Evolutionary conservation across 805 yeast species (phyloP).

Genomic region (Zygoascus biomembranicola): DNA sequence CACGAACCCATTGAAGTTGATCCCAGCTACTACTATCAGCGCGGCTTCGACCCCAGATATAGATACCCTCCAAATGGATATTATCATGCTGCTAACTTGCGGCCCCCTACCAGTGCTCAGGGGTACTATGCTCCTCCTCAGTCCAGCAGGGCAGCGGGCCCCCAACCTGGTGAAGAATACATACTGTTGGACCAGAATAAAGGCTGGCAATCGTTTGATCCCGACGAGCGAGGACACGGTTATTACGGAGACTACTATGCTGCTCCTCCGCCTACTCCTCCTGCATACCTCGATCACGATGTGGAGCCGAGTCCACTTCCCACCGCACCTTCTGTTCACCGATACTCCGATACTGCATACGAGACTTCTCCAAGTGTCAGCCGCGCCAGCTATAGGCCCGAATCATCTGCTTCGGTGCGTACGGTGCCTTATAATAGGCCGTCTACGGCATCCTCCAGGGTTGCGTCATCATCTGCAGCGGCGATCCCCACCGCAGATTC

Average conservation of each 20-base stretch:
- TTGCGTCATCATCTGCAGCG: background rate
- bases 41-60: background rate
- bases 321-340: background rate
- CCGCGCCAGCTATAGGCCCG: background rate
- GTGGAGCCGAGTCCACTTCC: background rate
- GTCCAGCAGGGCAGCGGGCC: no score
- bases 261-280: background rate
- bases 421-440: no score
- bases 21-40: background rate
- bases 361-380: background rate
- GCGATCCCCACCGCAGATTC: background rate
- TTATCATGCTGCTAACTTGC: background rate
- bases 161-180: no score
- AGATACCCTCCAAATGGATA: background rate
- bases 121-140: background rate
- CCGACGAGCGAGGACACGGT: background rate
- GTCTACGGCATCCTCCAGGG: no score
- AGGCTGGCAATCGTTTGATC: no score
- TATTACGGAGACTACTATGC: background rate
- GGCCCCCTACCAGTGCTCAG: background rate
- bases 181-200: no score
- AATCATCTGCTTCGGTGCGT: no score
- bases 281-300: background rate
- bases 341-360: background rate
- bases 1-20: background rate